Evolutionary conservation across 1,139 yeast species (phyloP), one percentile per base, ranked within the genome.

Genomic region (Maudiozyma humilis): DNA sequence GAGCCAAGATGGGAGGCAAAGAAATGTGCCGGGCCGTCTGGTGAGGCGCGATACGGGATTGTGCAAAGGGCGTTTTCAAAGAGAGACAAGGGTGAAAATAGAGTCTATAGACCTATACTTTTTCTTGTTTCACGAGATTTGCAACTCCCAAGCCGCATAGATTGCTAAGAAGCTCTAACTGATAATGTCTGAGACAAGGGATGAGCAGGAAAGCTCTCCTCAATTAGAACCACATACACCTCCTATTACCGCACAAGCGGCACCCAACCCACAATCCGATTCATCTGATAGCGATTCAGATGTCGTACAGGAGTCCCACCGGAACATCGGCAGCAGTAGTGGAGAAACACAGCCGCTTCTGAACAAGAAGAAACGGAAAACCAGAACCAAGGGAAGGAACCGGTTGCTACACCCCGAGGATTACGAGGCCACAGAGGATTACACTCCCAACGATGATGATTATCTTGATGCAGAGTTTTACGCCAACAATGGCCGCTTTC

Each of bases 391-490:
- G 30, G 41, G 34, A 3, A 38, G 41, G 23, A 31, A 38, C 15
- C 17, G 27, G 16, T 32, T 32, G 32, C 13, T 39, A 32, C 42
- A 32, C 15, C 30, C 32, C 10, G 36, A 41, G 25, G 32, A 37
- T 18, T 25, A 42, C 23, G 13, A 33, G 18, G 17, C 29, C 29
- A 36, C n/a, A 2, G 38, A 23, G 16, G 33, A 23, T 23, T 16
- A n/a, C 14, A 18, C 17, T 12, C 36, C 41, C 23, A 18, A 14
- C 4, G 34, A 35, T 23, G 38, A 41, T 10, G 36, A 50, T 14
- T 45, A 44, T 20, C 36, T 39, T 8, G 51, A 49, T 17, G 29
- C 50, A 17, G 57, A 53, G 33, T 38, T 46, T 19, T 44, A 48
- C 23, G 45, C 52, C 2, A 51, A 50, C 15, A 46, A 47, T 17